Percentiles rank a stretch among this genome's conserved stretches.
These are phyloP conservation scores for Cladophialophora immunda DNA, from an alignment of 2,329 filamentous ascomycete genomes.

Conservation along the genomic window DNA sequence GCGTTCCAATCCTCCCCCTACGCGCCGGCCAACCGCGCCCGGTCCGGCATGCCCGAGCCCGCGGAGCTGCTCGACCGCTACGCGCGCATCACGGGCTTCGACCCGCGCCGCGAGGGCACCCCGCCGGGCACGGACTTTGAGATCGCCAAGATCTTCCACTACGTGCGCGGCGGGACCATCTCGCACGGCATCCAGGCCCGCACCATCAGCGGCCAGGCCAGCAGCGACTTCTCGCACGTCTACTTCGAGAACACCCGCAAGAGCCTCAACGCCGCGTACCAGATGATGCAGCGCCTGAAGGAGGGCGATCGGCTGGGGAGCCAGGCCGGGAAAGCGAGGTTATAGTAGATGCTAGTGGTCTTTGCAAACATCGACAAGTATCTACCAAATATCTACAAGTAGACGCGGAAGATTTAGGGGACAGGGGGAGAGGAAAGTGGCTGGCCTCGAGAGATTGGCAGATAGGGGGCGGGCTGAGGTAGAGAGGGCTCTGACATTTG, in stretches of 20 bases:
- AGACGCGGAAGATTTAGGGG: neutral
- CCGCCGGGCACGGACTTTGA: slow-evolving; percentile 31
- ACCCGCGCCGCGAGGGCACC: slow-evolving; percentile 24
- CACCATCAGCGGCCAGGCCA: slow-evolving; percentile 35
- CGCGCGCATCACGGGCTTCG: slow-evolving; percentile 26
- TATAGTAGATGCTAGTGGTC: no score
- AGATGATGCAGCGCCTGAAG: slow-evolving; percentile 16
- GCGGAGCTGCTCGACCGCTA: slow-evolving; percentile 33
- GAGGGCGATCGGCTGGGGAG: neutral
- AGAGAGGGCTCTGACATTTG: no score
- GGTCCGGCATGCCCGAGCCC: slow-evolving; percentile 30
- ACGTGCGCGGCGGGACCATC: slow-evolving; percentile 32
- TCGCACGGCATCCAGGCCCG: slow-evolving; percentile 35
- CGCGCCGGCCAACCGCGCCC: slow-evolving; percentile 20
- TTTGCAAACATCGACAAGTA: no score
- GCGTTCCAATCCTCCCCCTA: slow-evolving; percentile 22
- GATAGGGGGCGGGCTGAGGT: neutral
- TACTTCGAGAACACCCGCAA: slow-evolving; percentile 34
- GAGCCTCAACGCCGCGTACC: slow-evolving; percentile 30
- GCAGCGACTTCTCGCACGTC: slow-evolving; percentile 31
- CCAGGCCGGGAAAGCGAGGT: slow-evolving; percentile 8
- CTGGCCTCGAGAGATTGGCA: neutral
- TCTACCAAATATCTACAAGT: no score
- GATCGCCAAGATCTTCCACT: slow-evolving; percentile 34
- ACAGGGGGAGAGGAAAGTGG: no score